phyloP scores from a whole-genome alignment of 352 stramenopile genomes.

The Phytophthora megakarya region DNA sequence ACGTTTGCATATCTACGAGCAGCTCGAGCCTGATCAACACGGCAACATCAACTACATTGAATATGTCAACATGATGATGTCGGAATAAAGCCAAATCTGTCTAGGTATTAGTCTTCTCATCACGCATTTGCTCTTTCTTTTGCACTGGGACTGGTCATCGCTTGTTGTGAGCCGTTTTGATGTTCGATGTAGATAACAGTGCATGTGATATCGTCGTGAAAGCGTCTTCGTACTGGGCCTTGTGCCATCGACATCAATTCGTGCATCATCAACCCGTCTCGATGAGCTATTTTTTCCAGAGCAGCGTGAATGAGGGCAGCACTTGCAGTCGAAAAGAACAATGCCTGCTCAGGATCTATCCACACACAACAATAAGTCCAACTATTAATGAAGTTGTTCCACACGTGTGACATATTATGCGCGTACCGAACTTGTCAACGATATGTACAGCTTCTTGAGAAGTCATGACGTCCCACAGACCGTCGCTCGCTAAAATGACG shows the following conservation, averaged over 20 bases:
- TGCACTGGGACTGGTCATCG: conserved; percentile 8
- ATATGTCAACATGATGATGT: conserved; percentile 97
- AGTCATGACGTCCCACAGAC: conserved; percentile 81
- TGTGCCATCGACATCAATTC: conserved; percentile 63
- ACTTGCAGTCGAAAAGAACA: conserved; percentile 64
- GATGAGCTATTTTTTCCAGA: conserved; percentile 70
- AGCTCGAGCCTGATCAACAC: conserved; percentile 92
- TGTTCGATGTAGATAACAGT: conserved; percentile 70
- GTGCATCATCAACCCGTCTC: conserved; percentile 72
- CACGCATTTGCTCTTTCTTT: conserved; percentile 13
- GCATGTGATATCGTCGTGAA: conserved; percentile 85
- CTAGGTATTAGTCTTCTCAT: conserved; percentile 10
- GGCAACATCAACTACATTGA: conserved; percentile 94
- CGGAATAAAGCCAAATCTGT: conserved; percentile 48
- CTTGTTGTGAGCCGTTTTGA: conserved; percentile 14
- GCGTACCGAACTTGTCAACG: conserved; percentile 70
- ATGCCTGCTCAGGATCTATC: conserved; percentile 47
- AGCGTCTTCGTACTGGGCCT: conserved; percentile 53
- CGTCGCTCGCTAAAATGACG: conserved; percentile 82
- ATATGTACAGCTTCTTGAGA: conserved; percentile 67
- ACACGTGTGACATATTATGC: not conserved
- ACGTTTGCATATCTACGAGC: conserved; percentile 11
- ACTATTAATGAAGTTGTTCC: not conserved
- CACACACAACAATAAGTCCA: conserved; percentile 8
- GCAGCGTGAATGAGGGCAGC: conserved; percentile 71